Evolutionary conservation across 495 filamentous ascomycete genomes (phyloP).

Genomic region (Lindgomyces ingoldianus): DNA sequence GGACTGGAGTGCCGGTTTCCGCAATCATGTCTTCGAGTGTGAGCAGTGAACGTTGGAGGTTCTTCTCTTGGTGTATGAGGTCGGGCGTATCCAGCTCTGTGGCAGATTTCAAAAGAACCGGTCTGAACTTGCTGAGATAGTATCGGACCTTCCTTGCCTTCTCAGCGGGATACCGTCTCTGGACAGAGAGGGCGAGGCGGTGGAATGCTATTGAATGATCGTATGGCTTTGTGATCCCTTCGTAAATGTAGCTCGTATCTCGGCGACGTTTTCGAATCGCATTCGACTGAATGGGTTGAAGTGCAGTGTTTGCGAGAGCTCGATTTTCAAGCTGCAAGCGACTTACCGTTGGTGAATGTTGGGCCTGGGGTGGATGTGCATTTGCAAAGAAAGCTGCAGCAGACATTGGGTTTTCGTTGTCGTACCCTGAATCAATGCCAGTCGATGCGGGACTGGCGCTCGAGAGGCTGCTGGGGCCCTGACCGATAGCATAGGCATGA

Average conservation of each 20-base stretch:
- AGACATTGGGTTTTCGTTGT: constrained; percentile 41
- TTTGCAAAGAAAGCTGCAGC: constrained; percentile 39
- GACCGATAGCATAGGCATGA: constrained; percentile 72
- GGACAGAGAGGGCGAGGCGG: constrained; percentile 76
- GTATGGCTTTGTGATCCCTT: constrained; percentile 84
- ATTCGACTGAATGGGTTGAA: constrained; percentile 31
- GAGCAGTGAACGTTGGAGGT: constrained; percentile 86
- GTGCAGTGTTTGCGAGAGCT: not conserved
- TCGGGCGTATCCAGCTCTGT: constrained; percentile 80
- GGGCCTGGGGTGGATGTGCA: constrained; percentile 35
- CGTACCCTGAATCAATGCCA: constrained; percentile 29
- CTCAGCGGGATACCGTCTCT: constrained; percentile 68
- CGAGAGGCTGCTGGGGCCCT: constrained; percentile 61
- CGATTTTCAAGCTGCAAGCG: constrained; percentile 39
- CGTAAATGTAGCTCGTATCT: constrained; percentile 84
- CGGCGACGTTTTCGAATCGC: constrained; percentile 55
- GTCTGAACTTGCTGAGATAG: constrained; percentile 83
- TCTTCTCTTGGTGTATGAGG: constrained; percentile 95
- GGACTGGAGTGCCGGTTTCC: constrained; percentile 78
- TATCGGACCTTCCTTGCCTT: constrained; percentile 79
- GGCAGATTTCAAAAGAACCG: constrained; percentile 86
- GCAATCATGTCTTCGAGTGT: constrained; percentile 86
- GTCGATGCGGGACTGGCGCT: constrained; percentile 55
- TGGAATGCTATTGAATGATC: constrained; percentile 89
- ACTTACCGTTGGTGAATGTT: constrained; percentile 25